Evolutionary conservation across 2,329 filamentous ascomycete genomes (phyloP).

Genomic region (Fusarium guadeloupense): DNA sequence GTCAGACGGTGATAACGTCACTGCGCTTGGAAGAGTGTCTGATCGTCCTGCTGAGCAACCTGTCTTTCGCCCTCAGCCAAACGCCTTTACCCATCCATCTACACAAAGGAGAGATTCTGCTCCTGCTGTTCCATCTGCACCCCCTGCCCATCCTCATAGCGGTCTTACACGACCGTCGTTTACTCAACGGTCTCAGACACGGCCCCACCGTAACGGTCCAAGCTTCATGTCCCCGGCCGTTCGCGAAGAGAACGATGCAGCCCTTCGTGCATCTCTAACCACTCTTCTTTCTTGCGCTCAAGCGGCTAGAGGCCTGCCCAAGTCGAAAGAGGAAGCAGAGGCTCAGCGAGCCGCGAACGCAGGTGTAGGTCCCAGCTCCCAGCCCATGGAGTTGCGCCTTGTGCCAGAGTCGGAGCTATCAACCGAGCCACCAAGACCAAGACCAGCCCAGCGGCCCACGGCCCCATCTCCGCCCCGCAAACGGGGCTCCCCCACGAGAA

Average conservation of each 20-base stretch:
- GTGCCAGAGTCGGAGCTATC: conserved; percentile 70
- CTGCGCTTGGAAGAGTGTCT: conserved; percentile 74
- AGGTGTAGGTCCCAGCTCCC: conserved; percentile 57
- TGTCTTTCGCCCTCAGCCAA: conserved; percentile 85
- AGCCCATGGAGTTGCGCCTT: conserved; percentile 67
- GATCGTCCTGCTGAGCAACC: conserved; percentile 61
- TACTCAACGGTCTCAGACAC: conserved; percentile 58
- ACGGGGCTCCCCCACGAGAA: conserved; percentile 44
- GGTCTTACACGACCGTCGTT: conserved; percentile 62
- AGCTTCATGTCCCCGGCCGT: conserved; percentile 78
- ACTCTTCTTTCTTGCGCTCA: conserved; percentile 95
- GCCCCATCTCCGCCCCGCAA: conserved; percentile 40
- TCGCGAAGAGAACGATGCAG: conserved; percentile 91
- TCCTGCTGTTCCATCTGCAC: conserved; percentile 53
- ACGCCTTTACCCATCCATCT: conserved; percentile 85
- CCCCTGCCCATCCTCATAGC: conserved; percentile 59
- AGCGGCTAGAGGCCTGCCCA: conserved; percentile 83
- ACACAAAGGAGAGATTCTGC: conserved; percentile 61
- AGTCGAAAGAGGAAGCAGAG: conserved; percentile 62
- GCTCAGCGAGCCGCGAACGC: conserved; percentile 46
- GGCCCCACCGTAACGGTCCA: conserved; percentile 56
- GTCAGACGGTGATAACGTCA: conserved; percentile 77
- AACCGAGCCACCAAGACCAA: conserved; percentile 44
- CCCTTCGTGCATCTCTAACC: conserved; percentile 89
- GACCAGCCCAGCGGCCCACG: conserved; percentile 35